Conservation (phyloP, 768 basidiomycete species). For the Leccinum truebloodii region DNA sequence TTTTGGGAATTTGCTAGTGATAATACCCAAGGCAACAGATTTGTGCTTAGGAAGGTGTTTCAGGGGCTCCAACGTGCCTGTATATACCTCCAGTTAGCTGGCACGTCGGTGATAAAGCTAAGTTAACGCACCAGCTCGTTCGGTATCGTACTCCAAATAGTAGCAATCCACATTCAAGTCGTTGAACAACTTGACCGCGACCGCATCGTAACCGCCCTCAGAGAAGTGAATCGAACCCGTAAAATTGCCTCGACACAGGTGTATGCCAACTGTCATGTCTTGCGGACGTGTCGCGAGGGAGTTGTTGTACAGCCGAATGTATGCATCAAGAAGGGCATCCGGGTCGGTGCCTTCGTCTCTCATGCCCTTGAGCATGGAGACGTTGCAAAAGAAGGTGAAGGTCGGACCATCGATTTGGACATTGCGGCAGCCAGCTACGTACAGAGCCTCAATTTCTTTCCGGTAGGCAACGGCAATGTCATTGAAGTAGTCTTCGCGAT, state of each 20-base stretch:
- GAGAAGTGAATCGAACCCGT: neutral
- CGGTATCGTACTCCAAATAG: neutral
- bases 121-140: neutral
- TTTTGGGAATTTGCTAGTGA: neutral
- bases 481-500: neutral
- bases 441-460: neutral
- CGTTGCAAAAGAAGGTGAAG: neutral
- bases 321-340: neutral
- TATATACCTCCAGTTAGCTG: neutral
- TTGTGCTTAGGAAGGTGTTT: neutral
- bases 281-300: neutral
- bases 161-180: neutral
- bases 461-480: neutral
- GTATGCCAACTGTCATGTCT: neutral
- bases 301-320: neutral
- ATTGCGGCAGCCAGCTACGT: neutral
- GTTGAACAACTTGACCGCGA: neutral
- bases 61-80: neutral
- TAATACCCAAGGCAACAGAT: neutral
- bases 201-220: neutral
- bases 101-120: neutral
- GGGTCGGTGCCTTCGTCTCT: neutral
- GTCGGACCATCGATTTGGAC: neutral
- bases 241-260: neutral
- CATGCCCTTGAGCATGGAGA: neutral